Base-by-base conservation (phyloP, 2,329 filamentous ascomycete species). In the Pseudogymnoascus sp. region DNA sequence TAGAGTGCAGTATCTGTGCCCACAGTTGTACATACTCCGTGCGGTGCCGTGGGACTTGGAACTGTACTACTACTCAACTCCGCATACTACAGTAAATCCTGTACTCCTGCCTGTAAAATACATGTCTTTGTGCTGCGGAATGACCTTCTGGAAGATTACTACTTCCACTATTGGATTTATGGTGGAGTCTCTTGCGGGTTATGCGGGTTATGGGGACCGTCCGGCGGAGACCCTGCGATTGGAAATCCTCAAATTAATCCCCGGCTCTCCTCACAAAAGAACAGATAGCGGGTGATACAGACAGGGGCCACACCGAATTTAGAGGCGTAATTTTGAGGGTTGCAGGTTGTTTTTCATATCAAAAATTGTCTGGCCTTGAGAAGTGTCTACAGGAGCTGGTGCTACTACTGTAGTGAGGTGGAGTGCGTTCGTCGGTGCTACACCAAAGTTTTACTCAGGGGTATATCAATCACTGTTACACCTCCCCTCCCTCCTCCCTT, bases 71-170 rank as follows among this genome's bases (percentile, higher is more conserved):
- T 48, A 23, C 43, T 54, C n/a, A 45, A 48, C 48, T 57, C 48
- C 25, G 48, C 16, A 25, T n/a, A 31, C 28, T 31, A 25, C n/a
- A n/a, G n/a, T n/a, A 31, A 31, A 31, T 10, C 6, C 36, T 37
- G n/a, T 51, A 16, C 48, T 6, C 7, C 25, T 19, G 8, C 48
- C 48, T 54, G 48, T 11, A 57, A 31, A 34, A 19, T 57, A 57
- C 51, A 13, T 21, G 51, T 57, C 48, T 57, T 21, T 57, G 51
- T 57, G 51, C 11, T 57, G 11, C 51, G 51, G 51, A 57, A 34
- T 57, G 51, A 57, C 28, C 51, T 57, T 57, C 51, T 57, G 51
- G 51, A 57, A 57, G 51, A 57, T 57, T 57, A 57, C 51, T 21
- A 34, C 51, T 57, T 57, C 51, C 51, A 57, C 51, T 57, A 57